Evolutionary conservation across 768 basidiomycete genomes (phyloP), one percentile per base, ranked within the genome.

Genomic region (Porphyrellus cyaneotinctus): DNA sequence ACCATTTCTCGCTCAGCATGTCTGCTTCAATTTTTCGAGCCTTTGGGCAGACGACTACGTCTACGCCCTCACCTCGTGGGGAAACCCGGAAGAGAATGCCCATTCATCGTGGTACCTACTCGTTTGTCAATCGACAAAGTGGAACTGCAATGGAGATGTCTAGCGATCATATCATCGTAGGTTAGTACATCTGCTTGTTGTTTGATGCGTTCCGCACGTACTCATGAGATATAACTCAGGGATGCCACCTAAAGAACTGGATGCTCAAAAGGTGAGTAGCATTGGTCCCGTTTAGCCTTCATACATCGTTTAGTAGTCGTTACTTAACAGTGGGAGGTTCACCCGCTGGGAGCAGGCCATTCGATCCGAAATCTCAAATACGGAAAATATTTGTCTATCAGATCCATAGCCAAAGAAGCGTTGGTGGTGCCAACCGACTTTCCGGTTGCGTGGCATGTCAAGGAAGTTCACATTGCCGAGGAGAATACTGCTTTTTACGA

Each of bases 131-230:
- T 43, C 62, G 67, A 47, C 68, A 70, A 55, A 68, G 68, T 20
- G 68, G 67, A 33, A 68, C 67, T 20, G 62, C 68, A 22, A 64
- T 68, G 62, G 67, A 65, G 39, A 54, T 68, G 62, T 30, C 52
- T 0, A 65, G 57, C 20, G 54, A 70, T 28, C 37, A 66, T 22
- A 35, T 49, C 17, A 35, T 67, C 43, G 56, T 68, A 22, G 67
- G 67, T 62, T 31, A 44, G 67, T 55, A 4, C 26, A 28, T 28
- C 10, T 12, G 9, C 43, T 17, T 13, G 13, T 8, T 35, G 20
- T 20, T 12, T 0, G 2, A 28, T 26, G 20, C 17, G 4, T 9
- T 33, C 5, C 35, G 28, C 22, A 26, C 30, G 17, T 52, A 13
- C 53, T 55, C 18, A 58, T 5, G 41, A 44, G 6, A 31, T 14